Evolutionary conservation across 345 rosid genomes (phyloP).

Genomic region (Hypericum androsaemum): DNA sequence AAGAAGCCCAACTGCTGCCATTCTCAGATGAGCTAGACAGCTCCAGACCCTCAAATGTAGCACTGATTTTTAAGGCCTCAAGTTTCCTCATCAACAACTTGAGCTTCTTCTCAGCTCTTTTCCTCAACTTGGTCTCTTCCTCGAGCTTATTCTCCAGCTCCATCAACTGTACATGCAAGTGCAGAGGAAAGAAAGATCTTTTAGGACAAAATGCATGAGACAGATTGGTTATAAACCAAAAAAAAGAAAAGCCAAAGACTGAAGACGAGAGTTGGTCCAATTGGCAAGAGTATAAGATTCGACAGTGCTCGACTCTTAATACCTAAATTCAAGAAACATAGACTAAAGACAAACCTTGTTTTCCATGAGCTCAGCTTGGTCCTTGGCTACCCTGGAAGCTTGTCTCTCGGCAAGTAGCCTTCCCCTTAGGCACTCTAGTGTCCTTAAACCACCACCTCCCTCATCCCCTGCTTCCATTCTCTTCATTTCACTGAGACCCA

Average conservation of each 20-base stretch:
- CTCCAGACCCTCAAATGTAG: constrained; percentile 6
- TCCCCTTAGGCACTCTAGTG: constrained; percentile 73
- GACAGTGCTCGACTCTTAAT: too few species aligned
- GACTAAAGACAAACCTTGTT: constrained; percentile 34
- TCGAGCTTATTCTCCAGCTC: constrained; percentile 50
- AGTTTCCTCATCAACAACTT: constrained; percentile 51
- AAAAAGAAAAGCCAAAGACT: not conserved
- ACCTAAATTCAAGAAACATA: not conserved
- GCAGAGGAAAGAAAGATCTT: not conserved
- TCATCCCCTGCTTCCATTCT: not conserved
- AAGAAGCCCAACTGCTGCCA: constrained; percentile 19
- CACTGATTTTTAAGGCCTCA: constrained; percentile 31
- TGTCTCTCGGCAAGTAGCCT: constrained; percentile 84
- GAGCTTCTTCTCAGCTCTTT: constrained; percentile 63
- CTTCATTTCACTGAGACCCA: too few species aligned
- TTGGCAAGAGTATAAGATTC: too few species aligned
- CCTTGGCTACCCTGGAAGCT: constrained; percentile 58
- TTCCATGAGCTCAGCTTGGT: constrained; percentile 51
- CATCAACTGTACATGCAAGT: constrained; percentile 30
- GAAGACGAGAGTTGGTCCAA: too few species aligned
- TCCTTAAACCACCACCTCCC: constrained; percentile 23
- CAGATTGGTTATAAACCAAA: not conserved
- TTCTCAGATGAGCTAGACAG: constrained; percentile 25
- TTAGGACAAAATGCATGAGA: too few species aligned
- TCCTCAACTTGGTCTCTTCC: constrained; percentile 57